phyloP scores from a whole-genome alignment of 2,329 filamentous ascomycete genomes.

The Cordyceps tenuipes region DNA sequence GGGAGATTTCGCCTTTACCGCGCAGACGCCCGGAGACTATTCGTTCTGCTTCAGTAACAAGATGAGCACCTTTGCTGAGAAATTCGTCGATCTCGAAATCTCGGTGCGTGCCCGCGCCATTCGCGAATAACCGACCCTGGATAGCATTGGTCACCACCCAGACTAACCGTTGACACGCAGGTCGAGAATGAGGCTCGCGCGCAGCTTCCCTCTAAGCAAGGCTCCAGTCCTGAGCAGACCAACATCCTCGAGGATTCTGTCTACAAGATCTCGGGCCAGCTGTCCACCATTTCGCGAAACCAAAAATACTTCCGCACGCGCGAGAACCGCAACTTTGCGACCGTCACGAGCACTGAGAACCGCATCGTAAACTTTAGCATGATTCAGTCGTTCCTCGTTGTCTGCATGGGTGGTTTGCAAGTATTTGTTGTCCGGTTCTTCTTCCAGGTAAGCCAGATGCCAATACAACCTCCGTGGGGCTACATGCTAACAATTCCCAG shows the following conservation, averaged over 20 bases:
- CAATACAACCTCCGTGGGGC: not conserved
- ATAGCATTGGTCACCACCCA: not conserved
- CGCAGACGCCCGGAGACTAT: slow-evolving; percentile 80
- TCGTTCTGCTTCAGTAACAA: slow-evolving; percentile 98
- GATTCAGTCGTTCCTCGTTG: slow-evolving; percentile 83
- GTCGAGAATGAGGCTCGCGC: slow-evolving; percentile 85
- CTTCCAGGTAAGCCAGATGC: slow-evolving; percentile 62
- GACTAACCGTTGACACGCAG: slow-evolving; percentile 35
- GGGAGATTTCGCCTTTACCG: slow-evolving; percentile 96
- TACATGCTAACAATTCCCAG: slow-evolving; percentile 25
- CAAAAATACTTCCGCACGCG: slow-evolving; percentile 99
- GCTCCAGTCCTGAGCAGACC: slow-evolving; percentile 81
- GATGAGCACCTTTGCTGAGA: slow-evolving; percentile 96
- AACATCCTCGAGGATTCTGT: slow-evolving; percentile 85
- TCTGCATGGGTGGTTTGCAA: slow-evolving; percentile 91
- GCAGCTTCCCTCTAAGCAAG: slow-evolving; percentile 79
- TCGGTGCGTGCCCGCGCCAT: slow-evolving; percentile 48
- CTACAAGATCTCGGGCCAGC: slow-evolving; percentile 84
- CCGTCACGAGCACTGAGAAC: slow-evolving; percentile 88
- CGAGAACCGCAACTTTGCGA: slow-evolving; percentile 98
- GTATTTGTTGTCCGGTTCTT: slow-evolving; percentile 98
- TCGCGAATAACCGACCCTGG: not conserved
- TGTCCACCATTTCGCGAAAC: slow-evolving; percentile 91
- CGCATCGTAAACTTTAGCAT: slow-evolving; percentile 97
- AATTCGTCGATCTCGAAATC: slow-evolving; percentile 97